Conservation (phyloP, 768 basidiomycete genomes). For the Lentinula raphanica region DNA sequence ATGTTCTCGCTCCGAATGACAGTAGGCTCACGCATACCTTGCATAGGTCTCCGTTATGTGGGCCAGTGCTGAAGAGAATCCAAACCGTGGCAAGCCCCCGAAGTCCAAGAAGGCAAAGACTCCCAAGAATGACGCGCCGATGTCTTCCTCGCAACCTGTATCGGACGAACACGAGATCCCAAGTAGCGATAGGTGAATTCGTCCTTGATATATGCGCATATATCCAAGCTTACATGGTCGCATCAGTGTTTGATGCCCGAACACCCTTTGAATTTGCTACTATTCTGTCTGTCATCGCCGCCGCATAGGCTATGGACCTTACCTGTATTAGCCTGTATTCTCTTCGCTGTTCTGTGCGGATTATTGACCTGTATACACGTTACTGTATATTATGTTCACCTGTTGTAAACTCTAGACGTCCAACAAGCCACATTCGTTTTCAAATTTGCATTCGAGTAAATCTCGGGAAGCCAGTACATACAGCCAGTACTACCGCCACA, state of each 20-base stretch:
- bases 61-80: conserved; percentile 1
- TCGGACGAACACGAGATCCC: not conserved
- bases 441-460: not conserved
- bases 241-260: not conserved
- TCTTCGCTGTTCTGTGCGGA: no score
- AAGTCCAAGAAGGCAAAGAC: not conserved
- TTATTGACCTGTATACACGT: no score
- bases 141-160: not conserved
- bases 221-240: not conserved
- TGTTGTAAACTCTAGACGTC: no score
- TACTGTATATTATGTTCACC: no score
- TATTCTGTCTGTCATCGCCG: not conserved
- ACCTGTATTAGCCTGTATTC: no score
- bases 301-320: not conserved
- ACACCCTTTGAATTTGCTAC: not conserved
- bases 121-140: not conserved
- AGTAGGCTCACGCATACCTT: not conserved
- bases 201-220: not conserved
- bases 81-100: conserved; percentile 1
- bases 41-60: not conserved
- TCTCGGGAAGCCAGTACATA: not conserved
- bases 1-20: no score
- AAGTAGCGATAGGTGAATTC: not conserved
- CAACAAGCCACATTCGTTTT: no score
- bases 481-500: not conserved